A percentile compares a stretch with the other conserved stretches of the same genome.
Conservation (phyloP, 169 alveolate species). For the Cryptosporidium xiaoi region DNA sequence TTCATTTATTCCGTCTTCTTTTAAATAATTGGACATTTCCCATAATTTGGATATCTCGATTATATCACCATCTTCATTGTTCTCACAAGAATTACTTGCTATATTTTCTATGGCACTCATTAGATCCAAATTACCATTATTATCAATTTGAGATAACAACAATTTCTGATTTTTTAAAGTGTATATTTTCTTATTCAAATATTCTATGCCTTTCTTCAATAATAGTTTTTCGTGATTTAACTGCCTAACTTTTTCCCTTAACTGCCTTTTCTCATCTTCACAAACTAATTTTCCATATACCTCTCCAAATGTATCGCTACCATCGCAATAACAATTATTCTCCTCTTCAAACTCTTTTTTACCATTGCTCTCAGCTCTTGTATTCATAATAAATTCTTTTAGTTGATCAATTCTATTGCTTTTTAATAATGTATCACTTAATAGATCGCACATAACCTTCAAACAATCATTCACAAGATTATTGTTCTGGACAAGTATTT, state of each 20-base stretch:
- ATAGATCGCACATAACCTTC: conserved; percentile 49
- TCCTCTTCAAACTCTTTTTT: neutral
- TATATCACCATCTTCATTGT: neutral
- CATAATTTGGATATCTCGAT: conserved; percentile 41
- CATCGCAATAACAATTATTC: conserved; percentile 34
- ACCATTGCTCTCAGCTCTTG: neutral
- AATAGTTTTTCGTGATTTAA: conserved; percentile 37
- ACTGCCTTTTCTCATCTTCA: conserved; percentile 44
- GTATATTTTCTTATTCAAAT: conserved; percentile 37
- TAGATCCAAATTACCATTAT: conserved; percentile 33
- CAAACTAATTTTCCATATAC: conserved; percentile 59
- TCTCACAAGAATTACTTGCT: conserved; percentile 6
- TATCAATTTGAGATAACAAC: conserved; percentile 13
- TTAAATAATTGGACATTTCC: conserved; percentile 50
- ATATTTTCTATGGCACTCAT: conserved; percentile 32
- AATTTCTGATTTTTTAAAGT: conserved; percentile 35
- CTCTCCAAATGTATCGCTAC: conserved; percentile 51
- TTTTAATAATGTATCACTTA: conserved; percentile 36
- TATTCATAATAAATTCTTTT: conserved; percentile 39
- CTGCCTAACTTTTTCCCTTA: conserved; percentile 41
- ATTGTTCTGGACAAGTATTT: conserved; percentile 43
- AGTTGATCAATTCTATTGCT: conserved; percentile 59
- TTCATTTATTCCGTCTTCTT: conserved; percentile 56
- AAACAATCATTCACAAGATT: conserved; percentile 60
- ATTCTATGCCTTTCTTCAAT: conserved; percentile 52